Evolutionary conservation across 768 basidiomycete genomes (phyloP).

Genomic region (Artomyces pyxidatus): DNA sequence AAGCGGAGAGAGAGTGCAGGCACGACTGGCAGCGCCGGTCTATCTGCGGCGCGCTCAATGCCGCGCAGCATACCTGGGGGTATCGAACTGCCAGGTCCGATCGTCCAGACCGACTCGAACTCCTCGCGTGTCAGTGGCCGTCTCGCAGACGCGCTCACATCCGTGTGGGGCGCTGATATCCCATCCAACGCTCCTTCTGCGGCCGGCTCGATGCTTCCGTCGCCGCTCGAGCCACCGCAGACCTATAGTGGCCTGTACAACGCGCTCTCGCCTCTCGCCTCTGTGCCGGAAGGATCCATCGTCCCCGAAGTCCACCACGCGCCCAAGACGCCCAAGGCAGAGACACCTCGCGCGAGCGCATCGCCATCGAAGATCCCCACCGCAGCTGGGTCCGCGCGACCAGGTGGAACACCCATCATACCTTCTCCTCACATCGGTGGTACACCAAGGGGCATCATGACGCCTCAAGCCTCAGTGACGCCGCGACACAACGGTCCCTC

Average conservation of each 20-base stretch:
- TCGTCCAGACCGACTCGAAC: conserved; percentile 23
- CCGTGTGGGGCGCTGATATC: conserved; percentile 37
- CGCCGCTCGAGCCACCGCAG: conserved; percentile 24
- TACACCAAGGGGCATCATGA: background rate
- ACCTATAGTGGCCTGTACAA: conserved; percentile 16
- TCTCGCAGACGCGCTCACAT: conserved; percentile 35
- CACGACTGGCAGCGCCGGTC: background rate
- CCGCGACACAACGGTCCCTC: background rate
- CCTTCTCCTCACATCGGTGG: background rate
- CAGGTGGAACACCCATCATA: conserved; percentile 3
- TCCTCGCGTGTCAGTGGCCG: conserved; percentile 30
- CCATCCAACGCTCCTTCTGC: conserved; percentile 12
- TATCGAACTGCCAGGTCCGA: conserved; percentile 27
- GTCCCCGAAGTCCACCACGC: conserved; percentile 10
- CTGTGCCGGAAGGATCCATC: conserved; percentile 12
- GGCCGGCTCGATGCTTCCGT: conserved; percentile 9
- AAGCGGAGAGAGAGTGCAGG: conserved; percentile 19
- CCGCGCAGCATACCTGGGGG: conserved; percentile 17
- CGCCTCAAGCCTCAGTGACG: background rate
- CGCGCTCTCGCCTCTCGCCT: conserved; percentile 18
- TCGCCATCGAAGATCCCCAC: conserved; percentile 4
- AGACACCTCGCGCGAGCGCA: conserved; percentile 9
- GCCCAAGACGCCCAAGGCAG: conserved; percentile 13
- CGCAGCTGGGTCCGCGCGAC: conserved; percentile 4
- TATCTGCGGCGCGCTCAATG: conserved; percentile 1